Base-by-base conservation (phyloP, 768 basidiomycete genomes). In the Tulasnella sp. region DNA sequence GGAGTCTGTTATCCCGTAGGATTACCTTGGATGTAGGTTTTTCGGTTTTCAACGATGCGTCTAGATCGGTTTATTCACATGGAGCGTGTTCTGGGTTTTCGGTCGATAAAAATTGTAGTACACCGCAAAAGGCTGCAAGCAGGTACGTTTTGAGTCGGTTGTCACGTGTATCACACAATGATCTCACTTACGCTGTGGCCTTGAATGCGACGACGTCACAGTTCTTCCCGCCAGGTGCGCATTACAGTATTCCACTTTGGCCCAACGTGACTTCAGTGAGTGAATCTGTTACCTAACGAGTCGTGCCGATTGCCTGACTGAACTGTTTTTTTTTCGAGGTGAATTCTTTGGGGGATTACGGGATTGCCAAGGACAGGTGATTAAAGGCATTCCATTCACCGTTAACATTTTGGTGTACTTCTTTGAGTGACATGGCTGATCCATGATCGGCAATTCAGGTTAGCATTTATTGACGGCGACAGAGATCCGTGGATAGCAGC, bases 391-490 rank as follows among this genome's bases (percentile, higher is more conserved):
- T n/a, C n/a, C n/a, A n/a, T n/a, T n/a, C n/a, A n/a, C n/a, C 37
- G 49, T 32, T 1, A 27, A 22, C 20, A 4, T 46, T 34, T 32
- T 22, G 8, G 31, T 22, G 25, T 31, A 29, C 6, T 13, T 29
- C 20, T 5, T 20, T 29, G 3, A 34, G 24, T 40, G 4, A 16
- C 35, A 37, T 10, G 40, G 9, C 10, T 22, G 20, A n/a, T n/a
- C n/a, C n/a, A n/a, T 9, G 24, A 37, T 40, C 28, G 48, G 27
- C 37, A 37, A 37, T 49, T 16, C 40, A 41, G 81, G 54, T 66
- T 96, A 55, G 91, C 90, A 0, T 78, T 93, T 58, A 84, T 96
- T 51, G 86, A 90, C 58, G 86, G 86, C 7, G 45, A 24, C n/a
- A 28, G 16, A 16, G 50, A 53, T 29, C 53, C 41, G 6, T 42